Conservation (phyloP, 805 yeast species). For the Cyberlindnera nakhonratchasimensis region DNA sequence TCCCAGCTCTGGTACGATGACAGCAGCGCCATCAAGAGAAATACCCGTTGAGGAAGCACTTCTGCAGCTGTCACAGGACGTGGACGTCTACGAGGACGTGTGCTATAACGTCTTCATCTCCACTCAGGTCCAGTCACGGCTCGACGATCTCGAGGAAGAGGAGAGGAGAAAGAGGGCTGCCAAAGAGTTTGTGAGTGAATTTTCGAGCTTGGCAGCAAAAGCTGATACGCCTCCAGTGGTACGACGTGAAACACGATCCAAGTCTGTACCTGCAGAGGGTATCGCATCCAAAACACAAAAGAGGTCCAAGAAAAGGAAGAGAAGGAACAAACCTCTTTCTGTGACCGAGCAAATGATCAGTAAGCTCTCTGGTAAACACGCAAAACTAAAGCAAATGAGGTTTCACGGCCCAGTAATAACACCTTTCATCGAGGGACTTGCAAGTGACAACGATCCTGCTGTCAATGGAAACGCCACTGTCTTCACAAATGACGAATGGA, state of each 20-base stretch:
- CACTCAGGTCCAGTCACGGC: conserved; percentile 25
- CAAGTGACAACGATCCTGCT: too few species aligned
- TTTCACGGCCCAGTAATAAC: background rate
- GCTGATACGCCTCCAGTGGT: too few species aligned
- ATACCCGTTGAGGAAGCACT: too few species aligned
- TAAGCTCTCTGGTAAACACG: conserved; percentile 18
- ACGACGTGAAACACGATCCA: too few species aligned
- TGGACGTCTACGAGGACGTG: conserved; percentile 6
- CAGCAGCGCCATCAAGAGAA: too few species aligned
- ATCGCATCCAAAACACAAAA: background rate
- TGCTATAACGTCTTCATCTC: conserved; percentile 23
- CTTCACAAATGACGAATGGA: conserved; percentile 12
- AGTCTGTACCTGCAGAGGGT: background rate
- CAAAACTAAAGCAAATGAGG: conserved; percentile 9
- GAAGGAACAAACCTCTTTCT: background rate
- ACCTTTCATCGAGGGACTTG: too few species aligned
- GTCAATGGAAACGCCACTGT: background rate
- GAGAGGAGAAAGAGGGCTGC: background rate
- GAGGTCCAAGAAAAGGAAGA: background rate
- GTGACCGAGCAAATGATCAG: conserved; percentile 13
- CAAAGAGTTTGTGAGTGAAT: background rate
- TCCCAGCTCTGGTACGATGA: background rate
- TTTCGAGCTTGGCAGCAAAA: too few species aligned
- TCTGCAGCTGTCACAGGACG: conserved; percentile 4
- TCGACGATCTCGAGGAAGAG: conserved; percentile 22